Evolutionary conservation across 495 filamentous ascomycete species (phyloP), one percentile per base, ranked within the genome.

Genomic region (Niebla homalea): DNA sequence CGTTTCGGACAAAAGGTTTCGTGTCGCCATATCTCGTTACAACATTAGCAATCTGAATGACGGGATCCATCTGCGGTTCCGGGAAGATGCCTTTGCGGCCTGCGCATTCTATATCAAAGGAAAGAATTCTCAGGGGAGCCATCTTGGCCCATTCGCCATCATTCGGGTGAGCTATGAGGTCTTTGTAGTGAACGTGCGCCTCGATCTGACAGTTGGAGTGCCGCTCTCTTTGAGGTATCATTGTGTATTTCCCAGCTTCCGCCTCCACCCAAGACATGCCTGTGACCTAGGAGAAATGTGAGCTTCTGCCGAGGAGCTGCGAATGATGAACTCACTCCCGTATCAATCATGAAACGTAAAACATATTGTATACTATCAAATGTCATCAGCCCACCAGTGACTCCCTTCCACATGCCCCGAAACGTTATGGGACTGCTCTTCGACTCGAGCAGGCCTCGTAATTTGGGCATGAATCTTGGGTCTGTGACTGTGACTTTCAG

Each of bases 251-350:
- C 20, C 70, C 72, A 0, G 83, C 75, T 39, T 84, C 80, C 8
- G 82, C 87, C 66, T 94, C 87, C 1, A 97, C 87, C 92, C 92
- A 99, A 3, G 89, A 88, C 92, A 99, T 99, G 37, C 92, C 92
- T 18, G 82, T 72, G 36, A 98, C 82, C 75, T 85, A 20, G 37
- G 57, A 2, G 23, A 43, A 29, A 4, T 25, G 22, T 60, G 49
- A 55, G 44, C 18, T 43, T 21, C 11, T 8, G 19, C 23, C 39
- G 5, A 12, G 20, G 20, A n/a, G 14, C 2, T 37, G 2, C 21
- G 32, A 43, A 51, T 21, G 12, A 19, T 16, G 18, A 5, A 53
- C 71, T 48, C 65, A 85, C 79, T 51, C 85, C 83, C 44, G 82
- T 87, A 62, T 99, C 92, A 45, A 99, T 90, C 92, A 99, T 97